These are phyloP conservation scores for Aphanomyces cochlioides DNA, from an alignment of 352 stramenopile species.

Conservation along the genomic window DNA sequence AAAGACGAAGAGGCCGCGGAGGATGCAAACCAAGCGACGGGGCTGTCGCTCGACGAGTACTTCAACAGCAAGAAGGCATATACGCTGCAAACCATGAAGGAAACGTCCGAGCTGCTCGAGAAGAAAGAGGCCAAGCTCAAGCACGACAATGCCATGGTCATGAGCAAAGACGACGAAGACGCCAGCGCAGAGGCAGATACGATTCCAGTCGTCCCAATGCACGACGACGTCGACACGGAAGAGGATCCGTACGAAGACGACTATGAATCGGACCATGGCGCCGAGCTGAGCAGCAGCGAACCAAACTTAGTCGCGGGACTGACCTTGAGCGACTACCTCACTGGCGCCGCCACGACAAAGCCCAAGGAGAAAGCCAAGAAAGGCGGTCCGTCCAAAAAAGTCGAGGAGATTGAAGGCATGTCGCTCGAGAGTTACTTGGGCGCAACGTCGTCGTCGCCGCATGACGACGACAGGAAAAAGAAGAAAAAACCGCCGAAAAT, in stretches of 20 bases:
- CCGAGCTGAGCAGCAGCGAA: not conserved
- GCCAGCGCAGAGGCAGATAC: not conserved
- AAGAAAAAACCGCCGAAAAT: not conserved
- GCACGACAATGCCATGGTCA: constrained; percentile 27
- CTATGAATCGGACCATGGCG: constrained; percentile 24
- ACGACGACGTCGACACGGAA: constrained; percentile 19
- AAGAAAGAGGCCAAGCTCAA: constrained; percentile 27
- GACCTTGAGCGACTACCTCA: constrained; percentile 29
- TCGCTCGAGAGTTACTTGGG: constrained; percentile 29
- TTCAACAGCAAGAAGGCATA: constrained; percentile 33
- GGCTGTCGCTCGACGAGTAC: constrained; percentile 28
- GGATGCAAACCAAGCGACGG: constrained; percentile 24
- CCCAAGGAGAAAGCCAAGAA: constrained; percentile 10
- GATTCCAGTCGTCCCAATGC: constrained; percentile 22
- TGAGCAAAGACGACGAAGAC: constrained; percentile 20
- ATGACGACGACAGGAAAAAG: constrained; percentile 21
- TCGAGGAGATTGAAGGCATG: constrained; percentile 25
- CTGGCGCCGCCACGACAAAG: not conserved
- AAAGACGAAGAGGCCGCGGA: not conserved
- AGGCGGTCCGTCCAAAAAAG: constrained; percentile 2
- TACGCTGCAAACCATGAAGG: constrained; percentile 26
- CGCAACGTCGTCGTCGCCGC: not conserved
- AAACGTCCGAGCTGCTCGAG: constrained; percentile 28
- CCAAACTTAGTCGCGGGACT: constrained; percentile 15
- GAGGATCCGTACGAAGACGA: constrained; percentile 29